These are phyloP conservation scores for Picocystis salinarum DNA, from an alignment of 139 green algal species.

Conservation along the genomic window DNA sequence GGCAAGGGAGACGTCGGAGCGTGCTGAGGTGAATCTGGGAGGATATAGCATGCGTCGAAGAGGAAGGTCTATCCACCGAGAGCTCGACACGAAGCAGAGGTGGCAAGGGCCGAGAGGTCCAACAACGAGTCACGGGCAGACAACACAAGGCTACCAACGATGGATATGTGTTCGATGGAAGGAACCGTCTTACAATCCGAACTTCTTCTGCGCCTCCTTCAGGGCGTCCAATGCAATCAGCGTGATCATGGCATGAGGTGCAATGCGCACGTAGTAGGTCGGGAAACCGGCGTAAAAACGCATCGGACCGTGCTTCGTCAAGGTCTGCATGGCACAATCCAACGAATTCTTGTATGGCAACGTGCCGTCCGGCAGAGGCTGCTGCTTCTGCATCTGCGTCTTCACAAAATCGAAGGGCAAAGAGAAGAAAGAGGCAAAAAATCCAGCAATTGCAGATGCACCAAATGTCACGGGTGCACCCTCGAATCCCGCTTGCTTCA, in stretches of 20 bases:
- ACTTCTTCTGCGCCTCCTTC: constrained; percentile 46
- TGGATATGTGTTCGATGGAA: too few relatives aligned
- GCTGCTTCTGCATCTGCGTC: constrained; percentile 63
- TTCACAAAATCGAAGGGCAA: constrained; percentile 99
- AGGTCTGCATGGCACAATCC: constrained; percentile 72
- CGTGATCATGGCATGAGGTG: constrained; percentile 64
- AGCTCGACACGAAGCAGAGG: too few relatives aligned
- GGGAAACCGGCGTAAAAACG: constrained; percentile 97
- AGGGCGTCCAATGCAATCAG: constrained; percentile 68
- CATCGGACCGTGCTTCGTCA: constrained; percentile 54
- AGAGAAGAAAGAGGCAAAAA: constrained; percentile 69
- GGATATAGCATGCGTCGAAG: too few relatives aligned
- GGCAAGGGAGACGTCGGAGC: too few relatives aligned
- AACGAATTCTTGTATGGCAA: constrained; percentile 67
- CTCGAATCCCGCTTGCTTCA: constrained; percentile 50
- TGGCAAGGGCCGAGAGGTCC: too few relatives aligned
- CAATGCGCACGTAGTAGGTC: constrained; percentile 67
- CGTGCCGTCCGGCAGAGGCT: constrained; percentile 55
- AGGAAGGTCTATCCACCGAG: too few relatives aligned
- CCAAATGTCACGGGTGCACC: constrained; percentile 11
- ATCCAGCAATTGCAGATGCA: constrained; percentile 44
- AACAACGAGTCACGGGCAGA: too few relatives aligned
- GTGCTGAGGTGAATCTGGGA: too few relatives aligned
- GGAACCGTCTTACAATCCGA: constrained; percentile 59
- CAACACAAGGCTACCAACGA: too few relatives aligned